phyloP scores from a whole-genome alignment of 83 land plant species.

The Diphasiastrum complanatum region DNA sequence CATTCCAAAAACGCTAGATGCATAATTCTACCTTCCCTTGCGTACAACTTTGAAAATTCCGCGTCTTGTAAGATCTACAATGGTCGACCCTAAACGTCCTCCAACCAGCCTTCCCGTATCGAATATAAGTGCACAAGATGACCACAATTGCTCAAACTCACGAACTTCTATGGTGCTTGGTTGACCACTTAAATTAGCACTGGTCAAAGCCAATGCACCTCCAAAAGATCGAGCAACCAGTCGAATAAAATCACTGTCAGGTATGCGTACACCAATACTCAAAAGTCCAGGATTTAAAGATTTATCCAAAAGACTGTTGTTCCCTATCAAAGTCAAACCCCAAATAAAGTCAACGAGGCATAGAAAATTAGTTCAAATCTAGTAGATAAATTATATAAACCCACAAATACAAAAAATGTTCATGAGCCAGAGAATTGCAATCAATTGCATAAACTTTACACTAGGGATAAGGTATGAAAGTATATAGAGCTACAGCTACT shows the following conservation, averaged over 20 bases:
- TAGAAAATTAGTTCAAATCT: background rate
- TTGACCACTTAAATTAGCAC: conserved; percentile 81
- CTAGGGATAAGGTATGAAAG: too few relatives aligned
- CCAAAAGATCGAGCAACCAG: conserved; percentile 56
- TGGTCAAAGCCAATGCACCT: conserved; percentile 90
- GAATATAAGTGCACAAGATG: conserved; percentile 63
- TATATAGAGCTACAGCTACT: too few relatives aligned
- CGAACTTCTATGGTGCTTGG: conserved; percentile 67
- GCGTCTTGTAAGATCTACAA: conserved; percentile 65
- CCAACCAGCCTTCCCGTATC: conserved; percentile 78
- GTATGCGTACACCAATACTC: conserved; percentile 87
- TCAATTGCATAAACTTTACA: too few relatives aligned
- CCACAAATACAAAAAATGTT: too few relatives aligned
- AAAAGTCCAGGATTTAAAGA: conserved; percentile 83
- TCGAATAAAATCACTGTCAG: conserved; percentile 63
- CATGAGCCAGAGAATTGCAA: too few relatives aligned
- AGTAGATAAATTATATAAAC: too few relatives aligned
- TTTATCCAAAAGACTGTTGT: conserved; percentile 58
- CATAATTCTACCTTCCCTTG: conserved; percentile 86
- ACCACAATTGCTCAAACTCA: conserved; percentile 82
- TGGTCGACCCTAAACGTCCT: conserved; percentile 88
- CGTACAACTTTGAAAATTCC: conserved; percentile 64
- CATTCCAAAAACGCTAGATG: too few relatives aligned
- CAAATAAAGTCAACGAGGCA: background rate
- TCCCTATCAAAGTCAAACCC: conserved; percentile 43